Conservation (phyloP, 2,329 filamentous ascomycete species). For the Sporothrix schenckii region DNA sequence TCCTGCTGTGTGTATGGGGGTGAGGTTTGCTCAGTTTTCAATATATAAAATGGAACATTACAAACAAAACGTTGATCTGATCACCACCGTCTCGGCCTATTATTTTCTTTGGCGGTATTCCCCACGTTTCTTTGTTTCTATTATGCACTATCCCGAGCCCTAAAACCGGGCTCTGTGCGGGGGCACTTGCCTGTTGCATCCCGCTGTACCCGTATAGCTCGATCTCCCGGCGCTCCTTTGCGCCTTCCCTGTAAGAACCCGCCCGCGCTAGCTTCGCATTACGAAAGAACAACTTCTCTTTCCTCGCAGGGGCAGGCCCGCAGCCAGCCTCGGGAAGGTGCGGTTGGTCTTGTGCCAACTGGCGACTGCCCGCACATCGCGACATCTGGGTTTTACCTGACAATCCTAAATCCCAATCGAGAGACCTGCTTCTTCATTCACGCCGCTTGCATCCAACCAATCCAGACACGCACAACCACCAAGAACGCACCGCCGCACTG, state of each 20-base stretch:
- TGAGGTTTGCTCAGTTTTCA: too few relatives aligned
- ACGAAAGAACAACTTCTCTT: constrained; percentile 22
- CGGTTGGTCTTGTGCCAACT: constrained; percentile 19
- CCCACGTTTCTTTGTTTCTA: not conserved
- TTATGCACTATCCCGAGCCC: not conserved
- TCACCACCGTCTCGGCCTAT: too few relatives aligned
- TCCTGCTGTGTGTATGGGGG: too few relatives aligned
- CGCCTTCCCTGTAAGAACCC: not conserved
- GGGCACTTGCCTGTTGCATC: constrained; percentile 3
- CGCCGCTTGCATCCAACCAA: not conserved
- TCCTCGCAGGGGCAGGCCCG: not conserved
- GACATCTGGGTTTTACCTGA: not conserved
- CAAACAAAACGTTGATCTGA: too few relatives aligned
- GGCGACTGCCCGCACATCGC: constrained; percentile 21
- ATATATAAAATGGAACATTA: too few relatives aligned
- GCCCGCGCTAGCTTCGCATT: constrained; percentile 15
- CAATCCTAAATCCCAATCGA: not conserved
- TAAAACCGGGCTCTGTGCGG: not conserved
- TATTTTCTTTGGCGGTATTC: too few relatives aligned
- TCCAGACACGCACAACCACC: not conserved
- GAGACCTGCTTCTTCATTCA: constrained; percentile 7
- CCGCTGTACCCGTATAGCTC: constrained; percentile 23
- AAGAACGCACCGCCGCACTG: not conserved
- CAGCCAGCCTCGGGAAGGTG: constrained; percentile 17
- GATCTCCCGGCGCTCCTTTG: not conserved